These are phyloP conservation scores for Corylus americana DNA, from an alignment of 306 rosid species.

Conservation along the genomic window DNA sequence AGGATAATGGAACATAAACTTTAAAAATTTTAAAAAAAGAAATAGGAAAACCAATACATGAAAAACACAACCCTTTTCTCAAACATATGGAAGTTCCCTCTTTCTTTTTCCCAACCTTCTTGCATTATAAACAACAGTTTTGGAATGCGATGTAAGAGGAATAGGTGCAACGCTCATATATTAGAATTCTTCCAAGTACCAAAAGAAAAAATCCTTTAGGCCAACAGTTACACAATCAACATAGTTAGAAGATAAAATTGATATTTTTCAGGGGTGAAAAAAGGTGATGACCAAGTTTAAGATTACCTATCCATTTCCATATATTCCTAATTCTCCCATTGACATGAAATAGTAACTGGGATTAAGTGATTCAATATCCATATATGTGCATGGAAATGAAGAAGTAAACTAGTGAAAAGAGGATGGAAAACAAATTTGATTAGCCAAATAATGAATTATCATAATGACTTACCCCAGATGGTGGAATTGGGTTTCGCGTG, in stretches of 20 bases:
- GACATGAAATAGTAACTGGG: neutral
- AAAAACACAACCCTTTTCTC: slow-evolving; percentile 8
- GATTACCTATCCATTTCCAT: neutral
- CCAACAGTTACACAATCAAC: neutral
- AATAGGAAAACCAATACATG: neutral
- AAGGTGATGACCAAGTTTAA: neutral
- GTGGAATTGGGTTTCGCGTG: slow-evolving; percentile 90
- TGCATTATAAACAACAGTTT: neutral
- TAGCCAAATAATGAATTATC: neutral
- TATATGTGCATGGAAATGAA: neutral
- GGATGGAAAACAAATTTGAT: neutral
- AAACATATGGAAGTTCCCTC: neutral
- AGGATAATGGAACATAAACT: neutral
- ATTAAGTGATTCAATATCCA: neutral
- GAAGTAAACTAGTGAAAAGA: slow-evolving; percentile 3
- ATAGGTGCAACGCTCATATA: neutral
- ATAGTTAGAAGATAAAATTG: too few species aligned
- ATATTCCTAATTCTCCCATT: neutral
- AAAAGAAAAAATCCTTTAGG: neutral
- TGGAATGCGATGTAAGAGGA: neutral
- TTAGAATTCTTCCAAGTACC: neutral
- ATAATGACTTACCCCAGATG: slow-evolving; percentile 72
- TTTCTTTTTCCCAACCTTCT: slow-evolving; percentile 12
- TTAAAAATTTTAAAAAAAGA: neutral
- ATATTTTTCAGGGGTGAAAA: neutral